Base-by-base conservation (phyloP, 441 rosid species). In the Adansonia madagascariensis region DNA sequence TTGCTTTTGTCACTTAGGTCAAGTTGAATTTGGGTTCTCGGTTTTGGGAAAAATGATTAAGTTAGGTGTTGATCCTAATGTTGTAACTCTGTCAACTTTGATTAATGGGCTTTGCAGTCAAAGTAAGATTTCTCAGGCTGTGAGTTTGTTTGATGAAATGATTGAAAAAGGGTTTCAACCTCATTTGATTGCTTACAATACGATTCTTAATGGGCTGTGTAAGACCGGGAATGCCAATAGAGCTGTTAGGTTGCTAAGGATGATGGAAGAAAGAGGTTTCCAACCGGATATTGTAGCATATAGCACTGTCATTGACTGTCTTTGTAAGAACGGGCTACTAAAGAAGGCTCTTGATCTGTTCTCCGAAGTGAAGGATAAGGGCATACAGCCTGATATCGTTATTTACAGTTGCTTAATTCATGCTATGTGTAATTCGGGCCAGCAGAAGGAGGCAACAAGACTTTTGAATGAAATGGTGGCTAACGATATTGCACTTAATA, bases 21-120 rank as follows among this genome's bases (percentile, higher is more conserved):
- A 4, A 2, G 27, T 60, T 24, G 65, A 60, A 22, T 24, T 60
- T 27, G 65, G 65, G 41, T 60, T 60, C 24, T 60, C 65, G 4
- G 43, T 60, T 60, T 24, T 60, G 65, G 65, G 65, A 4, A 60
- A 60, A 24, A 60, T 60, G 79, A 77, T 8, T n/a, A 57, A 74
- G 50, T 39, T 24, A 22, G 64, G 35, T 9, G 35, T 59, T 59
- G 64, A 22, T 9, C 64, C 39, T 22, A 4, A 22, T 59, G 15
- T 59, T 59, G 35, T 59, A 22, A 20, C 64, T 9, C 17, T 59
- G 15, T 59, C 64, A 31, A 59, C 64, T 22, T 59, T 59, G 64
- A 22, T 59, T 59, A 59, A 59, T 22, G 64, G 64, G 8, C 35
- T 59, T 59, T 59, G 64, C 17, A 59, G 9, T 0, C 64, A 22